Evolutionary conservation across 176 grass and related monocot genomes (phyloP), one percentile per base, ranked within the genome.

Genomic region (Aegilops longissima): DNA sequence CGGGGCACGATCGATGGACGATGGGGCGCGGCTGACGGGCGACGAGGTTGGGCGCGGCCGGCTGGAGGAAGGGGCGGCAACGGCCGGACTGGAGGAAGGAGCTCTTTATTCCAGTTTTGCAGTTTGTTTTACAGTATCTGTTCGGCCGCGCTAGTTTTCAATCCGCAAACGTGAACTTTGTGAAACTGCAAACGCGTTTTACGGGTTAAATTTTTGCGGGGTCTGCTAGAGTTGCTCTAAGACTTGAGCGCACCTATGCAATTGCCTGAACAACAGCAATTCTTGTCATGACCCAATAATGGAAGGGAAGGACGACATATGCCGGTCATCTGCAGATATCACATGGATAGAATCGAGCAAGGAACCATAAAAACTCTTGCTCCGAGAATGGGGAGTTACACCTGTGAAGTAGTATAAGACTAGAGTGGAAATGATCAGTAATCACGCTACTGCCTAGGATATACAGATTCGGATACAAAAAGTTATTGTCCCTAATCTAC

Each of bases 391-490:
- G 12, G 12, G 9, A 71, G 80, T 62, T 77, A 66, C 13, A 85
- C 4, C 70, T 63, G 34, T 82, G 4, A 62, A 44, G 31, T 67
- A 52, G 5, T 42, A 74, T 24, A 74, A 17, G 76, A 75, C 21
- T 70, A 29, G 25, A 35, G 77, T 71, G 69, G 59, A 78, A 47
- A 31, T 65, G 45, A 78, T 88, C 70, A 76, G 30, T 39, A 65
- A 77, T 81, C 42, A 63, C 16, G 29, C 72, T 38, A 76, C 6
- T 25, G 34, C 85, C 90, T 85, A 91, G 77, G 84, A 91, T 91
- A 84, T 88, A 87, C 89, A 91, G 13, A 24, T 84, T 81, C 20
- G 54, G 33, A 29, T 80, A 90, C 85, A 89, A 78, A 83, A 86
- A 77, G 51, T 90, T 87, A 87, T 89, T 84, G 74, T 29, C 51